Evolutionary conservation across 23 red algal species (phyloP).

Genomic region (Cyanidiococcus yangmingshanensis): DNA sequence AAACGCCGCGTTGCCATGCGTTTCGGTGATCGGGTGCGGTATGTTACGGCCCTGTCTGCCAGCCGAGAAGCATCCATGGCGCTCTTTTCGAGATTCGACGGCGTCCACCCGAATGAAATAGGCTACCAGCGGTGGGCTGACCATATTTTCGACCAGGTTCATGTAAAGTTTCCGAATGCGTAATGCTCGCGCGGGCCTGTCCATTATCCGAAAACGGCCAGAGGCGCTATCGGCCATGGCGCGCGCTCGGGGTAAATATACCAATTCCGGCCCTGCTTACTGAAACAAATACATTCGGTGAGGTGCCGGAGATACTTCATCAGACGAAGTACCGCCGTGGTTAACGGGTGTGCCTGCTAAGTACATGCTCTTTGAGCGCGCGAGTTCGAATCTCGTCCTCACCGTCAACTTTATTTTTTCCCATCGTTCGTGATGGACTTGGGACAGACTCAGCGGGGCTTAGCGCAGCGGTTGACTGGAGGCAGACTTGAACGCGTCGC

Average conservation of each 20-base stretch:
- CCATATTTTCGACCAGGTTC: slow-evolving; percentile 32
- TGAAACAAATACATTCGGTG: too few species aligned
- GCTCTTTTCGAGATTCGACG: slow-evolving; percentile 42
- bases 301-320: slow-evolving; percentile 12
- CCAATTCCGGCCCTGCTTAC: too few species aligned
- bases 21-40: not conserved
- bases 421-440: too few species aligned
- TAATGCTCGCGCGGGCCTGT: too few species aligned
- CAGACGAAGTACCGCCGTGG: not conserved
- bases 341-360: slow-evolving; percentile 25
- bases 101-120: slow-evolving; percentile 57
- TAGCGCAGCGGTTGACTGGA: too few species aligned
- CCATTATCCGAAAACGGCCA: too few species aligned
- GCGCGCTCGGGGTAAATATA: slow-evolving; percentile 6
- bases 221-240: too few species aligned
- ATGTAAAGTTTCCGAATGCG: not conserved
- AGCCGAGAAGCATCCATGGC: not conserved
- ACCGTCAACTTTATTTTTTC: not conserved
- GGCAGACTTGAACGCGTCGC: too few species aligned
- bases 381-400: slow-evolving; percentile 25
- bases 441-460: too few species aligned
- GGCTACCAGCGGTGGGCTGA: slow-evolving; percentile 60
- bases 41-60: not conserved
- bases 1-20: slow-evolving; percentile 35
- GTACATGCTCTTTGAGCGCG: slow-evolving; percentile 25